Conservation (phyloP, 495 filamentous ascomycete species). For the Penicillium verhagenii region DNA sequence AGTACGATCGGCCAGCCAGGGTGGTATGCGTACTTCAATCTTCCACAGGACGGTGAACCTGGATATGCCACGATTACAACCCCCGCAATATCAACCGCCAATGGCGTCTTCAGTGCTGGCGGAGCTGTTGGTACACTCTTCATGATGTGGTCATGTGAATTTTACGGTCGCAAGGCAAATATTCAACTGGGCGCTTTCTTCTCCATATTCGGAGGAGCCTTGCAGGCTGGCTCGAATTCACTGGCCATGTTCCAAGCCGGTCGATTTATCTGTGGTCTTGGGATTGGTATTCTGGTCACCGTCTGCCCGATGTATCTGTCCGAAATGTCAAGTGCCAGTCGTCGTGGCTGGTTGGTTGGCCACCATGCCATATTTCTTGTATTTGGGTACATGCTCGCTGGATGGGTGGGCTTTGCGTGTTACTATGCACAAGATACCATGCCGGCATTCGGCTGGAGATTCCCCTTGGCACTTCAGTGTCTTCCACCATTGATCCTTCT, state of each 20-base stretch:
- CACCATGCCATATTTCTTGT: slow-evolving; percentile 42
- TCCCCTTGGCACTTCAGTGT: slow-evolving; percentile 44
- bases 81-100: slow-evolving; percentile 46
- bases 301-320: slow-evolving; percentile 48
- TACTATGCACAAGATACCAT: slow-evolving; percentile 35
- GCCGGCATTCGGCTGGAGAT: slow-evolving; percentile 45
- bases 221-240: slow-evolving; percentile 44
- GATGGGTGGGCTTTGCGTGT: slow-evolving; percentile 45
- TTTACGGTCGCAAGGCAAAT: slow-evolving; percentile 40
- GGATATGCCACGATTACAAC: slow-evolving; percentile 49
- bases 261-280: slow-evolving; percentile 48
- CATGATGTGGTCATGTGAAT: slow-evolving; percentile 45
- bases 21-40: slow-evolving; percentile 48
- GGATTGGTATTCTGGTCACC: slow-evolving; percentile 46
- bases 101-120: slow-evolving; percentile 49
- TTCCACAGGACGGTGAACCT: slow-evolving; percentile 35
- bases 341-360: slow-evolving; percentile 38
- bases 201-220: slow-evolving; percentile 43
- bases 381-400: slow-evolving; percentile 43
- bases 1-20: slow-evolving; percentile 54
- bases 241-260: slow-evolving; percentile 50
- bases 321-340: slow-evolving; percentile 35
- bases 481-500: slow-evolving; percentile 41
- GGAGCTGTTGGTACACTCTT: slow-evolving; percentile 43
- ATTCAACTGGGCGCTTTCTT: slow-evolving; percentile 47